Base-by-base conservation (phyloP, 371 early-diverging fungal species). In the Mucor lusitanicus region DNA sequence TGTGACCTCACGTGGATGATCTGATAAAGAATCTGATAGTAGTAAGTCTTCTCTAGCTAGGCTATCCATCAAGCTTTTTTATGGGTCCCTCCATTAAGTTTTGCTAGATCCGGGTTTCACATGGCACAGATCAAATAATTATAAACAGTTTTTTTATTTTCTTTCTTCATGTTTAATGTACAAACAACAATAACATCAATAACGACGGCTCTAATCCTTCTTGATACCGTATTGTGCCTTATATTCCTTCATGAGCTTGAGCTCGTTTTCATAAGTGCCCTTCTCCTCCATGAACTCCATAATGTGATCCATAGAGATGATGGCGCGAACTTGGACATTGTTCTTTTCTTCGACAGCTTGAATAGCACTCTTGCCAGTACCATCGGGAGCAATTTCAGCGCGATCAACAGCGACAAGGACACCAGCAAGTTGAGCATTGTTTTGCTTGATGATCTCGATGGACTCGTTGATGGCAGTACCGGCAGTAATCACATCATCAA, bases 401-500 rank as follows among this genome's bases (percentile, higher is more conserved):
- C 99, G 88, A 76, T 98, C 97, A 17, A 98, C 87, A 7, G 97
- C 95, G 17, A 98, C 94, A 23, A 97, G 75, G 6, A 98, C 94
- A 62, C 96, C 97, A 7, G 85, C 85, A 57, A 94, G 76, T 28
- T 80, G 64, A 17, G 94, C 95, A 6, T 75, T 70, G 67, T 82
- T 73, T 25, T 71, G 77, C 71, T 84, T 65, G 59, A 99, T 94
- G 62, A 97, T 87, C 32, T 79, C 88, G 39, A 97, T 86, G 27
- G 89, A 88, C 76, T 99, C 97, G 50, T 94, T 85, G 74, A 99
- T 97, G 15, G 99, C 97, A 5, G 99, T 99, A 39, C 99, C 99
- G 17, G 98, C 98, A 6, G 99, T 98, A 74, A 98, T 97, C 23
- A 99, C 99, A 76, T 99, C 99, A 80, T 99, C 99, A 19, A 98